Evolutionary conservation across 805 yeast genomes (phyloP), one percentile per base, ranked within the genome.

Genomic region (Nakazawaea anatomiae): DNA sequence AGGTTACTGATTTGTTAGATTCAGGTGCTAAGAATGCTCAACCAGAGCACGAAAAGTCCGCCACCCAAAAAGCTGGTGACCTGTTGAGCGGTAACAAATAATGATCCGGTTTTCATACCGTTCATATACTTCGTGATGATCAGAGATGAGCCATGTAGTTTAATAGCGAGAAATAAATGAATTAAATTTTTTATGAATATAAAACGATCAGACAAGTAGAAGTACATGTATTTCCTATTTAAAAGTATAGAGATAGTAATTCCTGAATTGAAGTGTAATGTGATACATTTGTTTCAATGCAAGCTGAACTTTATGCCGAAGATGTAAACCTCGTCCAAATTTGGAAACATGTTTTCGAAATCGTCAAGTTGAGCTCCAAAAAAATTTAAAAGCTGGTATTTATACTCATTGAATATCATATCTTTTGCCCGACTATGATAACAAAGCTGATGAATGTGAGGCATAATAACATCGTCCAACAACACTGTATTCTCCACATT

Each of bases 41-140:
- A 61, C 88, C 91, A 56, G 81, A 82, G 42, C 65, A 66, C 51
- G 70, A 78, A 59, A 86, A 86, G 76, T 79, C 87, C 35, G 65
- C 75, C 55, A 65, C 76, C 52, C 95, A 87, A 73, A 70, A 80
- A 56, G 69, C 77, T 29, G 73, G 79, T 57, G 95, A 87, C 71
- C 67, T 76, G 51, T 71, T 77, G 55, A 65, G 73, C 61, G 60
- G 74, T 63, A 48, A 48, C 42, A 46, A 48, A 34, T 51, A 41
- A 46, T 11, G 14, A 27, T 40, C 25, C 25, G 27, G 14, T 9
- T 42, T 42, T 42, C 1, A 11, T 18, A 18, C 25, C 25, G 25
- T 18, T 18, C 25, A 18, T 18, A 18, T 18, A 18, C 25, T 18
- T 18, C 25, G 25, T 18, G 25, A 18, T 18, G 25, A 18, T 18